Evolutionary conservation across 371 early-diverging fungal species (phyloP), one percentile per base, ranked within the genome.

Genomic region (Mortierella sp.): DNA sequence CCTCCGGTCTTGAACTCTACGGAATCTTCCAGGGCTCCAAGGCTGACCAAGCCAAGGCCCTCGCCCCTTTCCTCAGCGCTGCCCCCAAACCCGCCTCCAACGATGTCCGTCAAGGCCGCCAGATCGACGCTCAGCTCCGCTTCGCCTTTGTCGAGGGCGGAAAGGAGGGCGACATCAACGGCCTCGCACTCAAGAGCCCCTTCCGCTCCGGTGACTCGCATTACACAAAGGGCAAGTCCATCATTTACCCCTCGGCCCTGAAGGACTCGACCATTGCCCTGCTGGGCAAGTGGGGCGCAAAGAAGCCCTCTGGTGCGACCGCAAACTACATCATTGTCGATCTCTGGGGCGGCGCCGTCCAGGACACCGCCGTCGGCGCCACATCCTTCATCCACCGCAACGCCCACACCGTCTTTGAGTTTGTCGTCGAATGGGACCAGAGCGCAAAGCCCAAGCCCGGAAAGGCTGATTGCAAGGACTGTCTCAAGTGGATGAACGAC

Each of bases 281-380:
- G 24, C 44, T 88, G 27, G 73, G 80, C 48, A 88, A 82, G 49
- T 88, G 80, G 77, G 72, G 71, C 24, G 75, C 78, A 48, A 63
- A 73, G 24, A 75, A 60, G 21, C 83, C 84, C 46, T 58, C 74
- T n/a, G 85, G 88, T 5, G 38, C 78, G 1, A 81, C 75, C 8
- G 72, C 78, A 55, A 79, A 76, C 55, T 88, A 80, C 54, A 75
- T 88, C 55, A 82, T 88, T 56, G 74, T 84, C 63, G 83, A 82
- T 49, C 78, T 88, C 72, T 88, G 88, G 88, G 85, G 88, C 29
- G 88, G 88, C 32, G 83, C 82, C 12, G 78, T 84, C 54, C 10
- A 72, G 63, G 75, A 82, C 48, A 44, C 38, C 14, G 35, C 82
- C 29, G 79, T 38, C 43, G 46, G 70, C 4, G 41, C 68, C 7